Conservation (phyloP, 164 flowering plant species). For the Nymphaea colorata region DNA sequence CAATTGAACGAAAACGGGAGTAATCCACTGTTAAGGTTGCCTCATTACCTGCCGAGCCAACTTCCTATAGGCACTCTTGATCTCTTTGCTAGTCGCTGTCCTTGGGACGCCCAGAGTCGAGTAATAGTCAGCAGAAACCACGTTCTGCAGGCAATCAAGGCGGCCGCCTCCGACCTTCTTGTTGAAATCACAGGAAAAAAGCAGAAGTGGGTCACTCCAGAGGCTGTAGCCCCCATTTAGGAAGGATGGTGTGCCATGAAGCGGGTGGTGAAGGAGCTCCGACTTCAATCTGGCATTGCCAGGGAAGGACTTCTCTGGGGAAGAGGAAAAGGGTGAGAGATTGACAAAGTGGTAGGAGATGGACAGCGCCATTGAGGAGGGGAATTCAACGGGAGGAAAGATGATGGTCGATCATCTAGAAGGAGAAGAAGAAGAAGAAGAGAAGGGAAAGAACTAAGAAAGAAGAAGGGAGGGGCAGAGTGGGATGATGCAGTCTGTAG, state of each 20-base stretch:
- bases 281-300: constrained; percentile 10
- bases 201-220: constrained; percentile 14
- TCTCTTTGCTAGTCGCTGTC: constrained; percentile 70
- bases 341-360: constrained; percentile 7
- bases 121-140: constrained; percentile 79
- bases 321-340: constrained; percentile 1
- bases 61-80: constrained; percentile 83
- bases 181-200: constrained; percentile 7
- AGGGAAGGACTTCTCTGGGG: background rate
- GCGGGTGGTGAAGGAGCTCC: background rate
- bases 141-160: constrained; percentile 14
- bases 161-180: constrained; percentile 3
- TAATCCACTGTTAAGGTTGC: too few relatives aligned
- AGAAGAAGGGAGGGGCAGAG: too few relatives aligned
- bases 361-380: constrained; percentile 5
- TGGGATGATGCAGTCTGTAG: too few relatives aligned
- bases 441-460: background rate
- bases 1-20: too few relatives aligned
- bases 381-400: background rate
- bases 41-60: constrained; percentile 82
- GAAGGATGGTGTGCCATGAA: constrained; percentile 18
- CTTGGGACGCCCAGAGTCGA: constrained; percentile 78
- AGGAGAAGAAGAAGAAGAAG: background rate
- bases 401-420: background rate
- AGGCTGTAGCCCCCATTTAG: constrained; percentile 18